phyloP scores from a whole-genome alignment of 208 protist species.

The Trypanosoma cruzi region DNA sequence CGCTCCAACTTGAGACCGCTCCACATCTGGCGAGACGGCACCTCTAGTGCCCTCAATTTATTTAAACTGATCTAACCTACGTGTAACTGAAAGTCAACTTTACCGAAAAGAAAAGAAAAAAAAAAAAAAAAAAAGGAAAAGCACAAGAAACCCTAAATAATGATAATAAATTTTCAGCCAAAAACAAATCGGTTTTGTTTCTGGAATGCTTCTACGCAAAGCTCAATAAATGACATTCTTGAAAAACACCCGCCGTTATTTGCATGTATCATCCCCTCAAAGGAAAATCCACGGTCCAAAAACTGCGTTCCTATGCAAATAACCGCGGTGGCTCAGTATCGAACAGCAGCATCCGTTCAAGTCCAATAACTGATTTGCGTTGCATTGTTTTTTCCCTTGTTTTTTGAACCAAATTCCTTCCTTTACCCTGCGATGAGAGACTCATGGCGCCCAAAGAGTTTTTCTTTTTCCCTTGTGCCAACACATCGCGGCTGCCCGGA shows the following conservation, averaged over 20 bases:
- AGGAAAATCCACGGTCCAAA: conserved; percentile 5
- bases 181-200: neutral
- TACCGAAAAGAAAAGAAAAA: neutral
- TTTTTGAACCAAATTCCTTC: neutral
- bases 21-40: conserved; percentile 7
- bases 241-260: conserved; percentile 4
- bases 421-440: neutral
- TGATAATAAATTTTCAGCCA: neutral
- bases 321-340: conserved; percentile 18
- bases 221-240: neutral
- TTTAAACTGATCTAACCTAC: neutral
- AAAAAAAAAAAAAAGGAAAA: conserved; percentile 7
- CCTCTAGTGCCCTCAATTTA: neutral
- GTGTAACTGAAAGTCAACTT: neutral
- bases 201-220: neutral
- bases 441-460: neutral
- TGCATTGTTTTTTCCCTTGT: neutral
- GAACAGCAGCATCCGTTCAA: conserved; percentile 23
- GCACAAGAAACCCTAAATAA: neutral
- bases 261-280: conserved; percentile 2
- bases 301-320: neutral
- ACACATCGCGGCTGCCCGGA: neutral
- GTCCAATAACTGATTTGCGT: conserved; percentile 3
- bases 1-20: neutral
- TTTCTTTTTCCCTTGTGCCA: neutral